These are phyloP conservation scores for Balakata baccata DNA, from an alignment of 345 rosid genomes.

Conservation along the genomic window DNA sequence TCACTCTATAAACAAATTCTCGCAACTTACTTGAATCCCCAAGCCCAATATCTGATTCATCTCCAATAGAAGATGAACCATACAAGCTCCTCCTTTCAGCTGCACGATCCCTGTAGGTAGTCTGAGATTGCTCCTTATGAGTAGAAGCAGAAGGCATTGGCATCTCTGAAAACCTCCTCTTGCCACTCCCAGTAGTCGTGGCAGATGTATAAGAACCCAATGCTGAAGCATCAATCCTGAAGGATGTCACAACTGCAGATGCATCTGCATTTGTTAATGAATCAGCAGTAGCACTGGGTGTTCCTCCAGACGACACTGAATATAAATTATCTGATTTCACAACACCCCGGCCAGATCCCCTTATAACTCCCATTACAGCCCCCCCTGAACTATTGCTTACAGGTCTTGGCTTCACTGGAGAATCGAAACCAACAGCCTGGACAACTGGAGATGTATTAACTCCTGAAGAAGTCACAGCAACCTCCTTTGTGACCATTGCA, in stretches of 20 bases:
- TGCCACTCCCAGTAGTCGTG: constrained; percentile 54
- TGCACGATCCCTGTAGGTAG: constrained; percentile 88
- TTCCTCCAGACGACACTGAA: constrained; percentile 35
- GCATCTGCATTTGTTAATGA: constrained; percentile 44
- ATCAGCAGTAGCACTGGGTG: constrained; percentile 26
- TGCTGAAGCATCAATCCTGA: constrained; percentile 71
- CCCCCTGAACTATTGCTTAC: constrained; percentile 64
- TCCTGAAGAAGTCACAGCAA: constrained; percentile 33
- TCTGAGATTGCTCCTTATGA: constrained; percentile 68
- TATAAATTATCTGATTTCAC: constrained; percentile 41
- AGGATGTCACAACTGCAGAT: constrained; percentile 45
- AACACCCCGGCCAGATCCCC: constrained; percentile 65
- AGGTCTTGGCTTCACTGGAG: constrained; percentile 50
- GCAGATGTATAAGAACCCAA: constrained; percentile 60
- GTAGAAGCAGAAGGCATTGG: constrained; percentile 48
- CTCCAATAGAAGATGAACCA: constrained; percentile 62
- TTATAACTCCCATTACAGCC: constrained; percentile 84
- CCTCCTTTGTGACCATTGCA: constrained; percentile 39
- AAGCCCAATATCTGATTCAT: constrained; percentile 44
- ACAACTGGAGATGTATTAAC: constrained; percentile 24
- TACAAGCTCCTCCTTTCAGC: constrained; percentile 97
- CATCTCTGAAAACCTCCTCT: constrained; percentile 88
- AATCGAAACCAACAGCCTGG: constrained; percentile 37
- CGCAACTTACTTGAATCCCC: constrained; percentile 70
- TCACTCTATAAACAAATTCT: constrained; percentile 16